phyloP scores from a whole-genome alignment of 2,329 filamentous ascomycete species.

The Ophiostoma australiae region DNA sequence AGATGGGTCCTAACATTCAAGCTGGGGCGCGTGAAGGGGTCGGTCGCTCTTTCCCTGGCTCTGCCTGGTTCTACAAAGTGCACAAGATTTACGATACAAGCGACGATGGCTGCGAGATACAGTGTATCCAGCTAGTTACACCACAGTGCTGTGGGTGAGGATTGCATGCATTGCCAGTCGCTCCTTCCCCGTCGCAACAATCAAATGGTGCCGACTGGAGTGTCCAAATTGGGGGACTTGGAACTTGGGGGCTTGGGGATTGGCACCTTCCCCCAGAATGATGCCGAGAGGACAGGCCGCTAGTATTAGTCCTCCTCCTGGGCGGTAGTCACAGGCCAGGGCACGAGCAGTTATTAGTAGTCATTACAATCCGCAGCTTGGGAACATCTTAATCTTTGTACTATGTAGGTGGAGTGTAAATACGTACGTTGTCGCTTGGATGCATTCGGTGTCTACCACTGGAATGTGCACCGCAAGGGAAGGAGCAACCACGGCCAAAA shows the following conservation, averaged over 20 bases:
- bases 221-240: background rate
- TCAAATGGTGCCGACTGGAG: constrained; percentile 1
- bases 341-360: background rate
- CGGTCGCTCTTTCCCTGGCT: background rate
- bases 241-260: background rate
- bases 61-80: background rate
- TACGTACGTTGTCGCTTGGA: background rate
- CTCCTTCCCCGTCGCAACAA: background rate
- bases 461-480: background rate
- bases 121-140: background rate
- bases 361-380: background rate
- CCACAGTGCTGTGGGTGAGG: background rate
- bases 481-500: background rate
- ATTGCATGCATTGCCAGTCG: background rate
- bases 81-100: background rate
- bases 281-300: constrained; percentile 3
- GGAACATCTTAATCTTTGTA: too few relatives aligned
- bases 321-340: background rate
- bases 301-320: background rate
- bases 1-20: constrained; percentile 1
- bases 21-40: constrained; percentile 4
- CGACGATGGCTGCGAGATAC: background rate
- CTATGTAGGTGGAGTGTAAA: background rate
- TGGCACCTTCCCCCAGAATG: background rate
- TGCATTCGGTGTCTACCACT: background rate